A percentile compares a stretch with the other conserved stretches of the same genome.
Conservation (phyloP, 1,284 basidiomycete species). For the Gomphus bonarii region DNA sequence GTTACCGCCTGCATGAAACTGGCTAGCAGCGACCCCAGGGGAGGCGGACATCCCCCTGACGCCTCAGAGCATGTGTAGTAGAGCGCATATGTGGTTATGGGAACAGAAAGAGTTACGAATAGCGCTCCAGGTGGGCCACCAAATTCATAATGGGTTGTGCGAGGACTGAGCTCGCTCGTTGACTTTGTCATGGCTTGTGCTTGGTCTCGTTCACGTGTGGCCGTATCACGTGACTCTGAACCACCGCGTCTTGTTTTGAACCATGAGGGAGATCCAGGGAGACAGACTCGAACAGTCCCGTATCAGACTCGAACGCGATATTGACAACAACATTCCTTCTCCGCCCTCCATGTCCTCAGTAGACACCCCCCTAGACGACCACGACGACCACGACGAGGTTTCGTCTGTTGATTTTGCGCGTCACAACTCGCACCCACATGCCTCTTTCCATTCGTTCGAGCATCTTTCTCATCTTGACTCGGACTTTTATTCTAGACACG, state of each 20-base stretch:
- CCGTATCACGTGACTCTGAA: constrained; percentile 10
- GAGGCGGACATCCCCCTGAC: constrained; percentile 65
- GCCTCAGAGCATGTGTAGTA: constrained; percentile 81
- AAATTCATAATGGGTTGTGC: constrained; percentile 72
- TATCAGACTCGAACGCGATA: constrained; percentile 63
- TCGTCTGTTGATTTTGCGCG: constrained; percentile 57
- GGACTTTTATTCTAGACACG: constrained; percentile 37
- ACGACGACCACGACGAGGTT: constrained; percentile 30
- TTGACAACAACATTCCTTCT: constrained; percentile 59
- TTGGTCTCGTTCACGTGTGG: background rate
- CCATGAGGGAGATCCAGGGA: constrained; percentile 36
- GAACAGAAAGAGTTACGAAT: constrained; percentile 64
- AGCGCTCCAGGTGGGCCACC: constrained; percentile 76
- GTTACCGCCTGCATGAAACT: constrained; percentile 38
- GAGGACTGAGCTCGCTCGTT: constrained; percentile 42
- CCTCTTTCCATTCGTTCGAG: constrained; percentile 49
- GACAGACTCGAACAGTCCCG: constrained; percentile 63
- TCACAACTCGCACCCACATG: constrained; percentile 46
- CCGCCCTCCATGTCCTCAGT: constrained; percentile 44
- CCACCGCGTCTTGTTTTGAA: constrained; percentile 2
- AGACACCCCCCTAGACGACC: constrained; percentile 29
- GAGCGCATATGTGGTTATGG: constrained; percentile 67
- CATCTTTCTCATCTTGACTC: constrained; percentile 45
- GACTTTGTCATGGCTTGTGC: background rate
- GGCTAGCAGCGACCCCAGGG: constrained; percentile 33